Evolutionary conservation across 257 asterid genomes (phyloP).

Genomic region (Ajuga chamaepitys): DNA sequence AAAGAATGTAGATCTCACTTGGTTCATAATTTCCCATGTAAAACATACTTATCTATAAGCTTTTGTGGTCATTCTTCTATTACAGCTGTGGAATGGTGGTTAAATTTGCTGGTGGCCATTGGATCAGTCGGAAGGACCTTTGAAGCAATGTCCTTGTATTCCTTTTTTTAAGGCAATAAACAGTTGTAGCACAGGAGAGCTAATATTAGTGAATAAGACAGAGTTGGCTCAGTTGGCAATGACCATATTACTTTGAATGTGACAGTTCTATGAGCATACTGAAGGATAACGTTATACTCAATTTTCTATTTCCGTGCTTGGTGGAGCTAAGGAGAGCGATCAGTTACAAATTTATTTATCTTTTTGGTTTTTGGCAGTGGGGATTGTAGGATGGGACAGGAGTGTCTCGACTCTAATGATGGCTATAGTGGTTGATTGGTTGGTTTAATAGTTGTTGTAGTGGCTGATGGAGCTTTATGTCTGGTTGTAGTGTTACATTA

Average conservation of each 20-base stretch:
- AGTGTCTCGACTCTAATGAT: not conserved
- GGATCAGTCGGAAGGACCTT: not conserved
- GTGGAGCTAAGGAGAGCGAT: not conserved
- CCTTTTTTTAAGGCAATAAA: not conserved
- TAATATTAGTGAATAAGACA: not conserved
- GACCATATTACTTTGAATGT: not conserved
- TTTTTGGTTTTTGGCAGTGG: not conserved
- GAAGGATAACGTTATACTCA: not conserved
- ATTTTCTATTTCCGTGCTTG: not conserved
- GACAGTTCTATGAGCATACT: not conserved
- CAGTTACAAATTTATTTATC: not conserved
- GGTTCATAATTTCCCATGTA: not conserved
- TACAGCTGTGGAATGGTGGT: not conserved
- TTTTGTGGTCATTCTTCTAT: not conserved
- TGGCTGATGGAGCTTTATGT: not conserved
- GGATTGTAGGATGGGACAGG: not conserved
- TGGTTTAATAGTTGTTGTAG: not conserved
- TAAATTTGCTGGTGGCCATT: not conserved
- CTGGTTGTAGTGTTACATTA: not conserved
- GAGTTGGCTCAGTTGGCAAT: not conserved
- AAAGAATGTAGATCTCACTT: not conserved
- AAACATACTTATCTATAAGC: not conserved
- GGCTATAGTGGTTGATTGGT: not conserved
- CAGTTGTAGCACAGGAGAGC: not conserved
- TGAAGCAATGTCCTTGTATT: not conserved